Evolutionary conservation across 306 rosid species (phyloP).

Genomic region (Macrotyloma uniflorum): DNA sequence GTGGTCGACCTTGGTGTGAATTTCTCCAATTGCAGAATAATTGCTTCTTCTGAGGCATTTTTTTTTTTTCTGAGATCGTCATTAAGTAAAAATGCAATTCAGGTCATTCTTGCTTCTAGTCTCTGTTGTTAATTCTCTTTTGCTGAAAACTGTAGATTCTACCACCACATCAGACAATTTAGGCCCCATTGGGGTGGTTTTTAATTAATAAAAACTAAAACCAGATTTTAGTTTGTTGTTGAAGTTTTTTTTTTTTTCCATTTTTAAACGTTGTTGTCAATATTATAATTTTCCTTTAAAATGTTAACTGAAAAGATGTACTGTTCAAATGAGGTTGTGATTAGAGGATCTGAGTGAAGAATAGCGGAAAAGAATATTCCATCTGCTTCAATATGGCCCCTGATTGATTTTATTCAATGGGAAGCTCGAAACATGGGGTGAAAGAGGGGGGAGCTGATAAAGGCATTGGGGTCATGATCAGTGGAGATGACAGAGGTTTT

Average conservation of each 20-base stretch:
- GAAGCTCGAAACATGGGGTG: not conserved
- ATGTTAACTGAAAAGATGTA: not conserved
- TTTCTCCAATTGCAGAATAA: constrained; percentile 23
- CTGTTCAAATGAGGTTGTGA: not conserved
- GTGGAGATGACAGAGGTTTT: not conserved
- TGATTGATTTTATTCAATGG: not conserved
- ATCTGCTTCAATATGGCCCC: not conserved
- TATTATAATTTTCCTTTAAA: not conserved
- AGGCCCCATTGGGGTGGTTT: not conserved
- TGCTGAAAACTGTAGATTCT: constrained; percentile 17
- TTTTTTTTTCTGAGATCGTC: not conserved
- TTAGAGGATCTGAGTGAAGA: not conserved
- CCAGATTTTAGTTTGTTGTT: not conserved
- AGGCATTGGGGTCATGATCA: too few relatives aligned
- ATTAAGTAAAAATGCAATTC: constrained; percentile 13
- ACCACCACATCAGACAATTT: not conserved
- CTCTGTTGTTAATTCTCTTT: constrained; percentile 29
- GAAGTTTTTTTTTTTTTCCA: not conserved
- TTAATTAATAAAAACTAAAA: not conserved
- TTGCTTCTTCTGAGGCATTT: constrained; percentile 11
- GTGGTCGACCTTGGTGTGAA: not conserved
- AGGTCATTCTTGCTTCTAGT: constrained; percentile 24
- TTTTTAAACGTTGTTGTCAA: not conserved
- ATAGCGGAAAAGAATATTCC: not conserved
- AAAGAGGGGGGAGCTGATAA: not conserved